A percentile compares a stretch with the other conserved stretches of the same genome.
Evolutionary conservation across 108 stramenopile species (phyloP).

Genomic region (Cyclotella atomus): DNA sequence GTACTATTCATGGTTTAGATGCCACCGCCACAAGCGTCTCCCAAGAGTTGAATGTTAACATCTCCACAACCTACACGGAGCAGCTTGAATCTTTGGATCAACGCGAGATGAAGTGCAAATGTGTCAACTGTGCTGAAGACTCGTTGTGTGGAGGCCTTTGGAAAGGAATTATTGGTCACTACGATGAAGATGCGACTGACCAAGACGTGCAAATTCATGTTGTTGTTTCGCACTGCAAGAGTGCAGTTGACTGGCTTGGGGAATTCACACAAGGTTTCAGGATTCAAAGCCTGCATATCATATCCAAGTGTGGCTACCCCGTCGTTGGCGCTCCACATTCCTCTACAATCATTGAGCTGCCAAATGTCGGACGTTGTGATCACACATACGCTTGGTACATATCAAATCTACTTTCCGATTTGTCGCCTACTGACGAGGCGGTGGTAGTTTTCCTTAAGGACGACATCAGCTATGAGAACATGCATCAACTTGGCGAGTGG

Average conservation of each 20-base stretch:
- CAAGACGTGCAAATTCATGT: constrained; percentile 2
- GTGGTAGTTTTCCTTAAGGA: constrained; percentile 44
- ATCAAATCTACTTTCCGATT: constrained; percentile 21
- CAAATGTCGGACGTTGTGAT: constrained; percentile 53
- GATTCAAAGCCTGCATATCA: constrained; percentile 27
- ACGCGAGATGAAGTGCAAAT: constrained; percentile 2
- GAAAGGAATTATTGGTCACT: background rate
- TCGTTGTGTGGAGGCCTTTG: constrained; percentile 16
- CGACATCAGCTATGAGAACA: constrained; percentile 9
- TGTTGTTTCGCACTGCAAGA: constrained; percentile 22
- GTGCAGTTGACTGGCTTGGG: constrained; percentile 9
- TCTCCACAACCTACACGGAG: background rate
- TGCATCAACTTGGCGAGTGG: constrained; percentile 27
- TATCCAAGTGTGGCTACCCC: constrained; percentile 39
- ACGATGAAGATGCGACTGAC: background rate
- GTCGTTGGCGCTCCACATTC: constrained; percentile 30
- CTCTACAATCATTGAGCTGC: constrained; percentile 22
- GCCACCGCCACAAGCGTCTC: background rate
- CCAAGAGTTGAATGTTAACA: too few relatives aligned
- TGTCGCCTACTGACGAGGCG: background rate
- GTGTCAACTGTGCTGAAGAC: constrained; percentile 20
- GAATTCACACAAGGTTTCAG: constrained; percentile 10
- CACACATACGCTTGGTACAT: constrained; percentile 51
- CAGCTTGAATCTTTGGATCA: background rate
- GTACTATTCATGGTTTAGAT: background rate